phyloP scores from a whole-genome alignment of 192 early-diverging fungal genomes.

The Obelidium mucronatum region DNA sequence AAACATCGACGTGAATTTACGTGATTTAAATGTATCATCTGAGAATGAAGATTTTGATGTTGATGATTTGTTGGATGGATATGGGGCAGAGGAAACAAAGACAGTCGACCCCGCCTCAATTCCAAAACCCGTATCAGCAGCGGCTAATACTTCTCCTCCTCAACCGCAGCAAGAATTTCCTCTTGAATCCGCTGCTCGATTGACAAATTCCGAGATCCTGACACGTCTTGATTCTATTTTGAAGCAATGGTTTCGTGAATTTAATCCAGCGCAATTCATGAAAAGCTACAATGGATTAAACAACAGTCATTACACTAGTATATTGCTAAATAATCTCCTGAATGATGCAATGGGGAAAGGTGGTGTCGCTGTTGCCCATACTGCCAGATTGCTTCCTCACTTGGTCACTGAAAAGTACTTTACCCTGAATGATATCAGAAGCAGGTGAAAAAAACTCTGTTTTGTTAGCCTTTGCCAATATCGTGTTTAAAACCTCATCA shows the following conservation, averaged over 20 bases:
- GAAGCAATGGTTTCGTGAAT: conserved; percentile 15
- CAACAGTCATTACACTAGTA: neutral
- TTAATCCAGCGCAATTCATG: neutral
- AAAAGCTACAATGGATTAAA: neutral
- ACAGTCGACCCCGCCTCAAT: neutral
- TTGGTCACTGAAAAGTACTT: neutral
- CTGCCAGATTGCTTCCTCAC: conserved; percentile 5
- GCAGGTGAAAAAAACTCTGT: neutral
- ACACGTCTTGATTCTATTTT: neutral
- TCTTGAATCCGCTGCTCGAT: neutral
- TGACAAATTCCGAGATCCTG: neutral
- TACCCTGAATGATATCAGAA: too few species aligned
- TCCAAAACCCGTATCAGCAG: neutral
- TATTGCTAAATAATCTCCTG: neutral
- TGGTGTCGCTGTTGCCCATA: conserved; percentile 13
- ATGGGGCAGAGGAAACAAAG: neutral
- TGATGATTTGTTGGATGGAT: neutral
- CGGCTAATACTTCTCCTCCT: too few species aligned
- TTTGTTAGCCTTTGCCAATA: neutral
- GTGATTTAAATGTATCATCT: neutral
- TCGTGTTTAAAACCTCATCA: neutral
- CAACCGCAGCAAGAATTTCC: neutral
- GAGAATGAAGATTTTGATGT: neutral
- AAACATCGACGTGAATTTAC: neutral
- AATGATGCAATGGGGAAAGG: neutral